phyloP scores from a whole-genome alignment of 495 filamentous ascomycete species.

The Astrothelium subdiscretum region DNA sequence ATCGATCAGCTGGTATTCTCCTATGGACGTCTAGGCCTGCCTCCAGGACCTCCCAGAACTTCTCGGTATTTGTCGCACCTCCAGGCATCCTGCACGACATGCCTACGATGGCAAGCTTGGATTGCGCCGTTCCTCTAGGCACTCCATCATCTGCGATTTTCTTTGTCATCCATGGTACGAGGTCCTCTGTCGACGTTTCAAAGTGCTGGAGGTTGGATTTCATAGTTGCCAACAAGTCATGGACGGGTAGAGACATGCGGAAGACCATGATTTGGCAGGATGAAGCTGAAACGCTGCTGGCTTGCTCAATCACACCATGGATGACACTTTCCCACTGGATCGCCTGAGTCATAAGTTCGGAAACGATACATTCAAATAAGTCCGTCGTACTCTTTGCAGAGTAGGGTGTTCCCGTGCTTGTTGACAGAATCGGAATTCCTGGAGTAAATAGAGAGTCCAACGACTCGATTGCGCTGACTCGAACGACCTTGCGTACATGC shows the following conservation, averaged over 20 bases:
- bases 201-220: not conserved
- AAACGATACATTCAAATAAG: conserved; percentile 3
- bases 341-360: conserved; percentile 8
- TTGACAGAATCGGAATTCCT: conserved; percentile 6
- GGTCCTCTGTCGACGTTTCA: not conserved
- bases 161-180: not conserved
- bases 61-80: conserved; percentile 9
- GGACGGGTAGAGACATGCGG: not conserved
- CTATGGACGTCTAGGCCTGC: conserved; percentile 14
- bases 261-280: not conserved
- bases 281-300: not conserved
- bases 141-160: not conserved
- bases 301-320: not conserved
- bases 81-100: conserved; percentile 21
- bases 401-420: conserved; percentile 8
- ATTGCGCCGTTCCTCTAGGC: not conserved
- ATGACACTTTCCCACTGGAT: conserved; percentile 3
- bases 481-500: conserved; percentile 21
- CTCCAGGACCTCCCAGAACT: conserved; percentile 23
- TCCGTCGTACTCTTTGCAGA: conserved; percentile 2
- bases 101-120: conserved; percentile 24
- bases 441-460: not conserved
- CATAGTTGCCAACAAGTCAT: not conserved
- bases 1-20: conserved; percentile 18
- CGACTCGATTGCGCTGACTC: not conserved